Conservation (phyloP, 2,329 filamentous ascomycete species). For the Paracorniculantispora psalliotae region DNA sequence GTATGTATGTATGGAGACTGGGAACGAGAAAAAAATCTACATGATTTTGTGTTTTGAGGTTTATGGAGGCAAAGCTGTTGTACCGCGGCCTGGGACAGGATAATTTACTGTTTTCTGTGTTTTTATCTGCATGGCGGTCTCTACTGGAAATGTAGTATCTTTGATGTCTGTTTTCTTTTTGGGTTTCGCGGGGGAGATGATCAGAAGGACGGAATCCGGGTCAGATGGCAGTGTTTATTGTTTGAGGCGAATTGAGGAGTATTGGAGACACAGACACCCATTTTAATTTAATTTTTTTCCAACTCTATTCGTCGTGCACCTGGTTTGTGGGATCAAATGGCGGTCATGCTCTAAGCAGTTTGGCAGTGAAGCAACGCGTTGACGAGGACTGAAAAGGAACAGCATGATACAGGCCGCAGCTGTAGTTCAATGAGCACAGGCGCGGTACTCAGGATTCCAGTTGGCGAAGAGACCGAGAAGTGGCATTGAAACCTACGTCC, state of each 20-base stretch:
- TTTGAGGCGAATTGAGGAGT: constrained; percentile 1
- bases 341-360: too few species aligned
- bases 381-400: too few species aligned
- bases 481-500: too few species aligned
- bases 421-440: too few species aligned
- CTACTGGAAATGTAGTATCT: constrained; percentile 2
- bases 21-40: neutral
- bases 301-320: too few species aligned
- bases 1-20: neutral
- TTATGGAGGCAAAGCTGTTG: neutral
- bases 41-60: neutral
- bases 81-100: neutral
- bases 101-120: neutral
- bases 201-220: neutral
- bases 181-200: neutral
- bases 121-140: neutral
- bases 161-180: neutral
- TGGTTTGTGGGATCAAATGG: too few species aligned
- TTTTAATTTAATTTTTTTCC: neutral
- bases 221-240: neutral
- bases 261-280: neutral
- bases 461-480: too few species aligned
- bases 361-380: too few species aligned
- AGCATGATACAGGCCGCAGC: too few species aligned
- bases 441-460: too few species aligned